Evolutionary conservation across 257 asterid genomes (phyloP).

Genomic region (Nicotiana tomentosiformis): DNA sequence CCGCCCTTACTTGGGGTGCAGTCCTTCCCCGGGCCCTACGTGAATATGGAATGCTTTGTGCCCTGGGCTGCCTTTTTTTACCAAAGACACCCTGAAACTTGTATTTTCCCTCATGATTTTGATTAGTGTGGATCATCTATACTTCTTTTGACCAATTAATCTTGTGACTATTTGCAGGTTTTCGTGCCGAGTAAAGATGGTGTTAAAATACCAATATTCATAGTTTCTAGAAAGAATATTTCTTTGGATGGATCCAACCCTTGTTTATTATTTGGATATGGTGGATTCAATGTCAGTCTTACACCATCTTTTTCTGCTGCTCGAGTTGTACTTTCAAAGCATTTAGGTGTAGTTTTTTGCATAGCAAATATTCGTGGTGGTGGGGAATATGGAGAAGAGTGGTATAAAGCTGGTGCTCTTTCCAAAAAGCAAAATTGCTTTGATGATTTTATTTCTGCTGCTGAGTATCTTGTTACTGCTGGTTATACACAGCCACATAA

Average conservation of each 20-base stretch:
- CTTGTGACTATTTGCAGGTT: slow-evolving; percentile 39
- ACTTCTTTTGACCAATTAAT: background rate
- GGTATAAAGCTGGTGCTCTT: slow-evolving; percentile 94
- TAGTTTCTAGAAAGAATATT: slow-evolving; percentile 72
- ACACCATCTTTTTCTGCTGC: slow-evolving; percentile 60
- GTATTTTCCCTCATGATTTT: no score
- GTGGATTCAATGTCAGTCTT: slow-evolving; percentile 77
- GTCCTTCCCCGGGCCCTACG: no score
- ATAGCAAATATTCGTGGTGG: slow-evolving; percentile 96
- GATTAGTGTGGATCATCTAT: no score
- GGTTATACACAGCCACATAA: slow-evolving; percentile 86
- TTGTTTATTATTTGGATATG: slow-evolving; percentile 77
- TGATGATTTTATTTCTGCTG: slow-evolving; percentile 77
- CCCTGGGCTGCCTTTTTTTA: no score
- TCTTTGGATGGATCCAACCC: slow-evolving; percentile 80
- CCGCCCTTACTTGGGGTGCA: no score
- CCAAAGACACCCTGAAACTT: no score
- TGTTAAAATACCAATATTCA: slow-evolving; percentile 62
- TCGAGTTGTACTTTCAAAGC: slow-evolving; percentile 59
- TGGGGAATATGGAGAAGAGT: slow-evolving; percentile 96
- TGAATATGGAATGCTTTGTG: no score
- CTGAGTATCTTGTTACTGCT: slow-evolving; percentile 69
- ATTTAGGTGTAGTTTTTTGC: slow-evolving; percentile 68
- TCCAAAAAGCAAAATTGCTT: slow-evolving; percentile 83
- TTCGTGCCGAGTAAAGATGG: slow-evolving; percentile 84